Conservation (phyloP, 73 alveolate species). For the Paramecium tetraurelia region DNA sequence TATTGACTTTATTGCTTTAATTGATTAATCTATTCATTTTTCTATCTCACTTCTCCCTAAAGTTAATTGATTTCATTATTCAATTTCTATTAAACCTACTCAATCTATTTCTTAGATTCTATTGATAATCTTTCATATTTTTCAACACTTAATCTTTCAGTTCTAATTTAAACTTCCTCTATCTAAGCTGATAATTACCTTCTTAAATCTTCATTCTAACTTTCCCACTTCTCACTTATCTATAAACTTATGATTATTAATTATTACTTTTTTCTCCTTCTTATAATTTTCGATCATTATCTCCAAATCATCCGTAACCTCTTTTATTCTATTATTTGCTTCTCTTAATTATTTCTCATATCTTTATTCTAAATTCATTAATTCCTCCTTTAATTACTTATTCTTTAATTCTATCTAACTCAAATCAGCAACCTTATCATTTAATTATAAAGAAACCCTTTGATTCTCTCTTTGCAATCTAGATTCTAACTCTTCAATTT, state of each 20-base stretch:
- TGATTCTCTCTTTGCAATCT: neutral
- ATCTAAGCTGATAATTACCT: neutral
- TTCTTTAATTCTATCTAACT: neutral
- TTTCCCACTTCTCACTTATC: neutral
- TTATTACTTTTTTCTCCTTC: neutral
- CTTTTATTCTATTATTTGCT: neutral
- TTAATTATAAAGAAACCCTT: neutral
- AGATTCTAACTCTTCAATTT: neutral
- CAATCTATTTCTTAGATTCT: neutral
- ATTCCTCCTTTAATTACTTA: neutral
- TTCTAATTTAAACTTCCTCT: neutral
- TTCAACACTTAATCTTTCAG: neutral
- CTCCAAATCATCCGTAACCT: neutral
- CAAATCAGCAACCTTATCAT: neutral
- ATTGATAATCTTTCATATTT: neutral
- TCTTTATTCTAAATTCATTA: neutral
- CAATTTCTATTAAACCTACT: neutral
- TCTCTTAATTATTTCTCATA: neutral
- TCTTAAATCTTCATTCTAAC: neutral
- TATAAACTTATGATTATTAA: neutral
- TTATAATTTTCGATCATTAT: neutral
- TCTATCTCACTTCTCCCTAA: neutral
- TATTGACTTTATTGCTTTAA: neutral
- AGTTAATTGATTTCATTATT: neutral
- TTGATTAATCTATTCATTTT: neutral